phyloP scores from a whole-genome alignment of 2,329 filamentous ascomycete species.

The Verticillium alfalfae region DNA sequence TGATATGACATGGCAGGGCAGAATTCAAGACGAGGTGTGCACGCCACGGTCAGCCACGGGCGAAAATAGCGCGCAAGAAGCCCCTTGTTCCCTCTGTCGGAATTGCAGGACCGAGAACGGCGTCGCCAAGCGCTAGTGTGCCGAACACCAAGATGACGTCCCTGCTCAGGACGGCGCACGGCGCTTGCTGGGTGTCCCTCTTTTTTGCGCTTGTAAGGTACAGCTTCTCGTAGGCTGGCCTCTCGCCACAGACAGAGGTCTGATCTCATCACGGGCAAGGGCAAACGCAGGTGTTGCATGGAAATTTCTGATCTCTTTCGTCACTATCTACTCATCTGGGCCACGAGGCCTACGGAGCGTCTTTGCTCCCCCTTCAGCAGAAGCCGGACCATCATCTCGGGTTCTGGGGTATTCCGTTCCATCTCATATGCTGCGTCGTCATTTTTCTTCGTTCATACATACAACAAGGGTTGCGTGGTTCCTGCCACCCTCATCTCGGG shows the following conservation, averaged over 20 bases:
- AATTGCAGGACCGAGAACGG: constrained; percentile 2
- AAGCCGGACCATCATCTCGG: constrained; percentile 6
- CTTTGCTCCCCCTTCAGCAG: neutral
- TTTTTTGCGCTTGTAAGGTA: neutral
- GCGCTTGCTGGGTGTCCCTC: neutral
- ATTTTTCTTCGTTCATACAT: constrained; percentile 2
- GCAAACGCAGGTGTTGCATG: neutral
- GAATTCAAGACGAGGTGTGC: neutral
- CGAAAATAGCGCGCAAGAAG: neutral
- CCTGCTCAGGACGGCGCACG: neutral
- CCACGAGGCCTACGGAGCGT: neutral
- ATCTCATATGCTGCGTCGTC: constrained; percentile 2
- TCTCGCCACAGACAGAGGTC: neutral
- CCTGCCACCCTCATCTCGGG: neutral
- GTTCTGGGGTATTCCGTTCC: constrained; percentile 2
- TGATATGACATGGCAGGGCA: neutral
- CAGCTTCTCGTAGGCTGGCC: neutral
- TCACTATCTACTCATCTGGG: neutral
- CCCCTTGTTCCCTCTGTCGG: neutral
- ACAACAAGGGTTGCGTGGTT: neutral
- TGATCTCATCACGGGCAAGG: neutral
- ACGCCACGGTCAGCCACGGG: neutral
- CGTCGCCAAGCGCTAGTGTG: neutral
- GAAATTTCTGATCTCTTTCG: neutral
- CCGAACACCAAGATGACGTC: constrained; percentile 1